phyloP scores from a whole-genome alignment of 176 grass and related monocot species.

The Eremochloa ophiuroides region DNA sequence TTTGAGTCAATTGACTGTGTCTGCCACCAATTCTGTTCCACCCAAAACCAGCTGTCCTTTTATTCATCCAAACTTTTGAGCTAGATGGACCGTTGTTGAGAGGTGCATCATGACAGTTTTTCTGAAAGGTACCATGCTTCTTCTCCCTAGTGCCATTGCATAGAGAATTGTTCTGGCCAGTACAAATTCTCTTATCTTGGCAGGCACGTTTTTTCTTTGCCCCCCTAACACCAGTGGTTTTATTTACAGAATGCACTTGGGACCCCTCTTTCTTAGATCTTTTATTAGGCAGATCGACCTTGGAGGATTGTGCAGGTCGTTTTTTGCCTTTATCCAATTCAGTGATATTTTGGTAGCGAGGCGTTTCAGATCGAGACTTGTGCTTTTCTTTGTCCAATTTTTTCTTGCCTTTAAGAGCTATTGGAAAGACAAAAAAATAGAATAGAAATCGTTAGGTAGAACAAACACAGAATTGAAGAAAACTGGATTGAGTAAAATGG shows the following conservation, averaged over 20 bases:
- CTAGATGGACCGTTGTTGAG: neutral
- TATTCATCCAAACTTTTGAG: neutral
- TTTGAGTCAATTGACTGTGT: constrained; percentile 14
- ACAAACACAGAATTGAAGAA: neutral
- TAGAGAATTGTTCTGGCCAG: neutral
- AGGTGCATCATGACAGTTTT: neutral
- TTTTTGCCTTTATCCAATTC: constrained; percentile 23
- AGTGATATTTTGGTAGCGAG: neutral
- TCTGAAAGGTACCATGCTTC: neutral
- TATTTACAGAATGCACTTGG: neutral
- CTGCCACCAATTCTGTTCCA: neutral
- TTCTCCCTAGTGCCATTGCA: neutral
- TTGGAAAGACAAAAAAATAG: neutral
- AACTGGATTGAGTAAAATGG: neutral
- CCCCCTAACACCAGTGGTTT: neutral
- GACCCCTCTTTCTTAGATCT: constrained; percentile 27
- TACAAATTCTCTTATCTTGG: neutral
- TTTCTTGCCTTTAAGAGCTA: constrained; percentile 39
- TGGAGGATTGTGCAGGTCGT: constrained; percentile 16
- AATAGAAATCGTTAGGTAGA: neutral
- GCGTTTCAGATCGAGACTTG: neutral
- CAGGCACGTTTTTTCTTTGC: neutral
- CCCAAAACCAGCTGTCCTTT: neutral
- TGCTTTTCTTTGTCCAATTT: constrained; percentile 13
- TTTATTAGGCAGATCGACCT: constrained; percentile 28